phyloP scores from a whole-genome alignment of 106 monocot genomes.

The Triglochin maritima region DNA sequence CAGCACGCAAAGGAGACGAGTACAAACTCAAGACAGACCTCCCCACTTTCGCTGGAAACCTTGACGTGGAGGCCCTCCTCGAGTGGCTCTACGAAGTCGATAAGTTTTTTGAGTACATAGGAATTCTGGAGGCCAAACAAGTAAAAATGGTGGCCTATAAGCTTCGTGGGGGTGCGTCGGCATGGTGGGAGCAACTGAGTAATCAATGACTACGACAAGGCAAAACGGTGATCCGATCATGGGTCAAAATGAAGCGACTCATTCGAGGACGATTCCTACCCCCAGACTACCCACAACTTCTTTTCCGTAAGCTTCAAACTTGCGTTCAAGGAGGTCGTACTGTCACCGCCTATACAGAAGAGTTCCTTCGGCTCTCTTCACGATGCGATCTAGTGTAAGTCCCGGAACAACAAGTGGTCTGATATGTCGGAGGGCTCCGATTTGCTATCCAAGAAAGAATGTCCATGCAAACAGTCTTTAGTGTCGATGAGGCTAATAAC shows the following conservation, averaged over 20 bases:
- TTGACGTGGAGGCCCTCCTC: slow-evolving; percentile 1
- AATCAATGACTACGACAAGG: neutral
- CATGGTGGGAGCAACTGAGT: slow-evolving; percentile 1
- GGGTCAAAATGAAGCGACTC: neutral
- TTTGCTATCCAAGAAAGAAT: neutral
- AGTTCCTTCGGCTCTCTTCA: neutral
- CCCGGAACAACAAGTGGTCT: neutral
- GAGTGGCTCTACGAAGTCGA: slow-evolving; percentile 5
- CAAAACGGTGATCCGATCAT: neutral
- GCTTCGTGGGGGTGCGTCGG: neutral
- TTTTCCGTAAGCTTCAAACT: neutral
- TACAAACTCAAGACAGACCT: neutral
- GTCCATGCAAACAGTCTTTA: neutral
- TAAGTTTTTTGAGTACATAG: neutral
- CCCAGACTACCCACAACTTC: neutral
- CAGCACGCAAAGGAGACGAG: neutral
- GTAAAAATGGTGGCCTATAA: slow-evolving; percentile 1
- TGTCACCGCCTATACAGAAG: neutral
- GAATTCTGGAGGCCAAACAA: neutral
- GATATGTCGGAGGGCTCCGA: neutral
- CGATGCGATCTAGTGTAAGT: neutral
- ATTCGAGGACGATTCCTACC: neutral
- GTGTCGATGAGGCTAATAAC: too few species aligned
- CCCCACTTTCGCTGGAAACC: neutral
- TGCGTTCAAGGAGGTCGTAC: neutral